Evolutionary conservation across 257 asterid species (phyloP), one percentile per base, ranked within the genome.

Genomic region (Asclepias syriaca): DNA sequence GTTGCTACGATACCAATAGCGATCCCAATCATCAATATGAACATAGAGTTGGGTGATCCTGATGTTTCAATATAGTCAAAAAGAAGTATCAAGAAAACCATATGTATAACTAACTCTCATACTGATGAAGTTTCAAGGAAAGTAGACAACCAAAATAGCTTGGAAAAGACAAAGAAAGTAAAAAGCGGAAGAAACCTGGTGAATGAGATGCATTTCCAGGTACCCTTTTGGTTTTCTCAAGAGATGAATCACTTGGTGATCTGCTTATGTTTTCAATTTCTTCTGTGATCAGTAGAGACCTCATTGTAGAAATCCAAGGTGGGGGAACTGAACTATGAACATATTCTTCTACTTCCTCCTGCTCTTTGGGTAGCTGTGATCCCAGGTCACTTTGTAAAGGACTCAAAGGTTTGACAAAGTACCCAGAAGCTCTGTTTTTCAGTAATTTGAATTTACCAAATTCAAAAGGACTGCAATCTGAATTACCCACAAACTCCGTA

Each of bases 1-100:
- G 84, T 79, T 29, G 89, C 78, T n/a, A 83, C 24, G 71, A 87
- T 85, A 50, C 96, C 97, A 69, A 86, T 51, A 18, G 81, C 77
- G 78, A 91, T 79, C 72, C 95, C 97, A 22, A 83, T 75, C 8
- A 84, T 56, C 75, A 89, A 86, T 65, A 85, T 75, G 48, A 78
- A 81, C 88, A 84, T 61, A 18, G 59, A 74, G 29, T 79, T 81
- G n/a, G 76, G 74, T 57, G 66, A 54, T 66, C 81, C 95, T 89
- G 86, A 13, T 61, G 65, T 29, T 63, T 70, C 71, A 78, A 19
- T 50, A 15, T 68, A 55, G 69, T 11, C 15, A 58, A 18, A 34
- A 2, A 34, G 16, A 34, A 34, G 15, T 3, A 6, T 14, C 46
- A 32, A 60, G 45, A 60, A 60, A 60, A 14, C 0, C n/a, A 27